These are phyloP conservation scores for Tulasnella sp. DNA, from an alignment of 768 basidiomycete genomes.

Conservation along the genomic window DNA sequence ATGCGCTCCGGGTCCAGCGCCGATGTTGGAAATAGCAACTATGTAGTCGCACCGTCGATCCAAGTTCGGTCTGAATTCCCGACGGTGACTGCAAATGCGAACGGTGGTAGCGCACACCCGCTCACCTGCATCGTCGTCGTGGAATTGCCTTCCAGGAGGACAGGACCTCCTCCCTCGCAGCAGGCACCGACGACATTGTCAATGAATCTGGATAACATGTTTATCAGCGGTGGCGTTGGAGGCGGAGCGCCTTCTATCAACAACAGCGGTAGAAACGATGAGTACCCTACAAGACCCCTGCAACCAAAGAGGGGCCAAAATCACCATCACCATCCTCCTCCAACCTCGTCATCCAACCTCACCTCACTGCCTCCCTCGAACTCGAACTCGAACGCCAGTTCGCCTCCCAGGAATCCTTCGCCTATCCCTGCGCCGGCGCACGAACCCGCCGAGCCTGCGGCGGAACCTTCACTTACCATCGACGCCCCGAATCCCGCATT, in stretches of 20 bases:
- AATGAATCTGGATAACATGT: neutral
- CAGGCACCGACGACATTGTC: neutral
- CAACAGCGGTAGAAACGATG: too few relatives aligned
- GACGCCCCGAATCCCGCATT: slow-evolving; percentile 52
- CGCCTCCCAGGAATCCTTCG: slow-evolving; percentile 21
- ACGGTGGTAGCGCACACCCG: slow-evolving; percentile 45
- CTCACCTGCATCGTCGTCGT: slow-evolving; percentile 90
- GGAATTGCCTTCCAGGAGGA: slow-evolving; percentile 74
- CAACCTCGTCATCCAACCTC: neutral
- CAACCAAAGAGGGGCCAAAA: too few relatives aligned
- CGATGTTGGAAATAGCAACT: slow-evolving; percentile 23
- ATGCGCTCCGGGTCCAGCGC: slow-evolving; percentile 41
- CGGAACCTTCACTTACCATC: slow-evolving; percentile 29
- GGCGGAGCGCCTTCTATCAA: too few relatives aligned
- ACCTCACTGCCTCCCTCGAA: neutral
- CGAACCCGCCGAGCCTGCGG: slow-evolving; percentile 19
- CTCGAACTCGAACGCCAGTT: neutral
- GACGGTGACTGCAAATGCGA: slow-evolving; percentile 53
- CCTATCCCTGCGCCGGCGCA: slow-evolving; percentile 23
- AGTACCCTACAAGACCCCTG: too few relatives aligned
- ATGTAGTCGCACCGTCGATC: slow-evolving; percentile 85
- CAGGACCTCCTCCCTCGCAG: slow-evolving; percentile 4
- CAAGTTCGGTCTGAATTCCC: slow-evolving; percentile 89
- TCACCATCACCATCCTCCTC: too few relatives aligned
- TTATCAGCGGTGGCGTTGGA: too few relatives aligned